Conservation (phyloP, 163 green algal genomes). For the Volvox carteri region DNA sequence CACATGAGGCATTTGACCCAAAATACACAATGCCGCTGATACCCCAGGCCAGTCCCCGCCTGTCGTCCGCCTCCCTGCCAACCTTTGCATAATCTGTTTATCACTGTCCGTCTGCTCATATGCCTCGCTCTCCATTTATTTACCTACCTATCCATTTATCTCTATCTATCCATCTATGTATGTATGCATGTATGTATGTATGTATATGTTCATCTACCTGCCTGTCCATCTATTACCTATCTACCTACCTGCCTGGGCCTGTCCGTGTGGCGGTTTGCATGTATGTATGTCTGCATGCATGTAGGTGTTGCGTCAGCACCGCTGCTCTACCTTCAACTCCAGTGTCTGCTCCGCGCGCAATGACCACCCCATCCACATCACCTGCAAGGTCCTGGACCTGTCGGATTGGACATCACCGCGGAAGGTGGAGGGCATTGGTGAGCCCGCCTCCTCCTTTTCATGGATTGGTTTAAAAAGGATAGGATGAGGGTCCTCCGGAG, state of each 20-base stretch:
- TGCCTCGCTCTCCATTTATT: neutral
- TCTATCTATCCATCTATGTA: neutral
- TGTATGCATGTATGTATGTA: neutral
- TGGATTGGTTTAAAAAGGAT: too few species aligned
- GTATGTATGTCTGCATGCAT: neutral
- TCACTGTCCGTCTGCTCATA: neutral
- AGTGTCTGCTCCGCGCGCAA: conserved; percentile 16
- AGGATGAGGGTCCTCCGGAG: too few species aligned
- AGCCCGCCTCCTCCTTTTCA: too few species aligned
- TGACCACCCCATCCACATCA: conserved; percentile 30
- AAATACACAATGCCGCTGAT: too few species aligned
- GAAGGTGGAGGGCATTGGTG: conserved; percentile 43
- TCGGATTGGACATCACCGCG: conserved; percentile 6
- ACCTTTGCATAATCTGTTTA: neutral
- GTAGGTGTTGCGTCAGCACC: conserved; percentile 20
- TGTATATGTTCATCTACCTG: neutral
- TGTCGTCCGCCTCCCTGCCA: neutral
- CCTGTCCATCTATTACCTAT: neutral
- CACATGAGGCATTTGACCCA: too few species aligned
- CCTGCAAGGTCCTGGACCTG: conserved; percentile 39
- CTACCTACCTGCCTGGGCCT: neutral
- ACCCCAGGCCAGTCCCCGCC: too few species aligned
- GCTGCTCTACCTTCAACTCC: conserved; percentile 37
- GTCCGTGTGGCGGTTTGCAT: neutral
- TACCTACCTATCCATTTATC: neutral